Evolutionary conservation across 495 filamentous ascomycete genomes (phyloP).

Genomic region (Thermothielavioides terrestris): DNA sequence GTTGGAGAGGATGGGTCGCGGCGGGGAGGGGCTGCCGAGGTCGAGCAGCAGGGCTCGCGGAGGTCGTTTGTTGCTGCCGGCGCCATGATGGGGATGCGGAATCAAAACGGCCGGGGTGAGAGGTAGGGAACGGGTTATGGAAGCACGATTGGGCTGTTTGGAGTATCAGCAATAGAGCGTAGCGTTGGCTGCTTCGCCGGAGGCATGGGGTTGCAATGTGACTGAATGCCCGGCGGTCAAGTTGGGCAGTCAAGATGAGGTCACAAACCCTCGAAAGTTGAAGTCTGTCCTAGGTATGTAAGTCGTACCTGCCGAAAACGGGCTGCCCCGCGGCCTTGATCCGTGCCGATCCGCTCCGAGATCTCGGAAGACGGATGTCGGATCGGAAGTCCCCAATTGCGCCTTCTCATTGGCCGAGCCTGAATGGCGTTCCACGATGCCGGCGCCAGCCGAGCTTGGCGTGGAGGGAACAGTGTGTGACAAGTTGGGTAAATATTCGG

Average conservation of each 20-base stretch:
- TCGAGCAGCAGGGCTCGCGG: background rate
- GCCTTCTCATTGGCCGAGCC: slow-evolving; percentile 13
- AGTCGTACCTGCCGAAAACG: background rate
- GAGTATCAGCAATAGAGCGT: no score
- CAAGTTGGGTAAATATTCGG: no score
- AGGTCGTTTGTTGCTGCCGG: slow-evolving; percentile 2
- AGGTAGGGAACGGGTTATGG: no score
- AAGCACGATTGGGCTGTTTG: background rate
- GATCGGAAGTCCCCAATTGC: slow-evolving; percentile 15
- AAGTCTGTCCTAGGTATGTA: background rate
- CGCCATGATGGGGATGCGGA: slow-evolving; percentile 9
- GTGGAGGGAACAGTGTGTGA: no score
- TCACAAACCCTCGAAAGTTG: background rate
- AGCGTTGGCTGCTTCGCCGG: no score
- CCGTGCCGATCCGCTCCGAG: background rate
- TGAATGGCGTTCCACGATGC: background rate
- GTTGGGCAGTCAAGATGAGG: background rate
- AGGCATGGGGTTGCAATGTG: no score
- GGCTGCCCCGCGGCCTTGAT: background rate
- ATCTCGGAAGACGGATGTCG: slow-evolving; percentile 16
- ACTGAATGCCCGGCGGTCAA: no score
- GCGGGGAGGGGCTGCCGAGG: background rate
- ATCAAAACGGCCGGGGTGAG: no score
- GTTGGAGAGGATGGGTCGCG: background rate
- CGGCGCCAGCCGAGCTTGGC: background rate